Evolutionary conservation across 352 stramenopile species (phyloP), one percentile per base, ranked within the genome.

Genomic region (Pythium folliculosum): DNA sequence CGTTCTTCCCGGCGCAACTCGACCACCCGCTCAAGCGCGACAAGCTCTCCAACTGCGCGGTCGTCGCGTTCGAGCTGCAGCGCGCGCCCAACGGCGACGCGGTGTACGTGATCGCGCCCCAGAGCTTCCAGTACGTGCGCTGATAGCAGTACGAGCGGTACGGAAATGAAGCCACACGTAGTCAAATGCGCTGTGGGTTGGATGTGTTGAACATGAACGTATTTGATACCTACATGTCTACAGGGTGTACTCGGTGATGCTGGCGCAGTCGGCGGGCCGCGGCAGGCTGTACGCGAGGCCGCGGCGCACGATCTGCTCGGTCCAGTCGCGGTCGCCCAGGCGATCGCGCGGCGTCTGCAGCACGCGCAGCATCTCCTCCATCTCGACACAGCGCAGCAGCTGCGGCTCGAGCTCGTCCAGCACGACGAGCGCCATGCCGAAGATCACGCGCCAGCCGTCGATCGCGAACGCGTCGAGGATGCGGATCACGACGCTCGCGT

Each of bases 401-500:
- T 79, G 60, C 19, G 75, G 64, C 30, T 88, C 76, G 8, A 94
- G 73, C 25, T 92, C 80, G 62, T 94, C 82, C 2, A 94, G 72
- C 25, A 94, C 86, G 2, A 92, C 86, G 17, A 94, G 70, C 10
- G 81, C 86, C 67, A 92, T 84, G 45, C 84, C 90, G 61, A 92
- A 88, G 23, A 94, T 84, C 25, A 91, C 81, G 21, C 86, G 81
- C 81, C 85, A 92, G 12, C 86, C 82, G 60, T 94, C 86, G 60
- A 94, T 81, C 44, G 89, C 81, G 53, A 90, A 94, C 19, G 90
- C 77, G 47, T 94, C 86, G n/a, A 94, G 70, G 16, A 94, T 49
- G 5, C 80, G 82, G 16, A 84, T 79, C 54, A 90, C 86, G 17
- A 94, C 71, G 37, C 71, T 77, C 22, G 82, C 82, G 5, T 83